Evolutionary conservation across 345 rosid species (phyloP).

Genomic region (Murraya koenigii): DNA sequence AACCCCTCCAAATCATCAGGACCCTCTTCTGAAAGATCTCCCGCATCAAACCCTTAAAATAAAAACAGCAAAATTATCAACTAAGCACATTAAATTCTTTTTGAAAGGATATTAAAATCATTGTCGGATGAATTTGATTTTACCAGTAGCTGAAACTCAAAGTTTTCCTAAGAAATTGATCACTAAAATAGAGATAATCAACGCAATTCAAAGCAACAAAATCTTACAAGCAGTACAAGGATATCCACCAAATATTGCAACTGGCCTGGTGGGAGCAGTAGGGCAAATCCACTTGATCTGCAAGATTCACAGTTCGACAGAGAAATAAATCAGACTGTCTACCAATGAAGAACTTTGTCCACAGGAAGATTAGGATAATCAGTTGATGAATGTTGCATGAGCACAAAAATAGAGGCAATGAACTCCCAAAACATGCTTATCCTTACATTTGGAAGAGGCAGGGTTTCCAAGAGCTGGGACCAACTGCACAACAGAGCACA

Average conservation of each 20-base stretch:
- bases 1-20: constrained; percentile 71
- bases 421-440: not conserved
- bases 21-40: constrained; percentile 61
- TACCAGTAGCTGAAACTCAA: not conserved
- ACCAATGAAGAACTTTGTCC: not conserved
- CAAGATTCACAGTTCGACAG: not conserved
- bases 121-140: not conserved
- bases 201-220: not conserved
- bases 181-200: not conserved
- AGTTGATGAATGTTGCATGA: constrained; percentile 5
- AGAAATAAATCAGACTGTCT: constrained; percentile 2
- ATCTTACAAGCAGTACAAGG: constrained; percentile 83
- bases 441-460: constrained; percentile 72
- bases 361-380: not conserved
- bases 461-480: constrained; percentile 65
- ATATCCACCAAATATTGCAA: constrained; percentile 64
- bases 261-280: constrained; percentile 76
- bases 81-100: not conserved
- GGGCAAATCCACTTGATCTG: constrained; percentile 92
- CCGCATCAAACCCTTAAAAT: constrained; percentile 67
- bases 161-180: not conserved
- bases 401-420: constrained; percentile 12
- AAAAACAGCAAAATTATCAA: not conserved
- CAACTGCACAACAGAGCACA: constrained; percentile 49
- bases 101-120: not conserved